phyloP scores from a whole-genome alignment of 2,329 filamentous ascomycete species.

The Aureobasidium musti region DNA sequence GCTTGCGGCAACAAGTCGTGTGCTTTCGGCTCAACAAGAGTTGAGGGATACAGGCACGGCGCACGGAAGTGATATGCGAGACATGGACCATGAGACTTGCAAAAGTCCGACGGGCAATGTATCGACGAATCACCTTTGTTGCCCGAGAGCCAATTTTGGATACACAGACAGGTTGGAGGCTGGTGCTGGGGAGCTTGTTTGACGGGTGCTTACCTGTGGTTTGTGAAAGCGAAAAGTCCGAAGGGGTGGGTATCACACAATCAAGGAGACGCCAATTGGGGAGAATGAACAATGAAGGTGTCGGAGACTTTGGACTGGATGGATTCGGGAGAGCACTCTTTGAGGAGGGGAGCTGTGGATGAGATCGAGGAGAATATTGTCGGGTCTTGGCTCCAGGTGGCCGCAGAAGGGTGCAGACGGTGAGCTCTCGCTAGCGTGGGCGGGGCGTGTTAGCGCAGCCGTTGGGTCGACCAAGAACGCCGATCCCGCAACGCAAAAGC shows the following conservation, averaged over 20 bases:
- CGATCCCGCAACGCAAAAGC: constrained; percentile 28
- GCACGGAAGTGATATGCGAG: constrained; percentile 26
- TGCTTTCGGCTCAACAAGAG: constrained; percentile 30
- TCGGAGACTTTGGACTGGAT: constrained; percentile 20
- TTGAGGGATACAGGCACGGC: constrained; percentile 24
- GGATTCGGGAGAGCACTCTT: constrained; percentile 23
- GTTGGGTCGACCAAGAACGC: constrained; percentile 24
- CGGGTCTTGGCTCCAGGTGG: constrained; percentile 26
- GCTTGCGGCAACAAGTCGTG: constrained; percentile 22
- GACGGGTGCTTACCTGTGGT: constrained; percentile 27
- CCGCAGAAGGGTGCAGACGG: constrained; percentile 24
- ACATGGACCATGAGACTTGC: constrained; percentile 19
- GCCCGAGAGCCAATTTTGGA: constrained; percentile 26
- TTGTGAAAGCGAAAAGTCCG: constrained; percentile 20
- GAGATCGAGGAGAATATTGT: constrained; percentile 29
- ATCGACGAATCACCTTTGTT: constrained; percentile 23
- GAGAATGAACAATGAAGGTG: constrained; percentile 12
- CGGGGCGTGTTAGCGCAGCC: constrained; percentile 27
- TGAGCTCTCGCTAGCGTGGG: constrained; percentile 27
- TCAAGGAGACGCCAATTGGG: constrained; percentile 25
- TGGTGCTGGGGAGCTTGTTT: constrained; percentile 13
- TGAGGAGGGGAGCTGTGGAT: constrained; percentile 26
- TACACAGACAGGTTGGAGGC: constrained; percentile 6
- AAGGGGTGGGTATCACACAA: constrained; percentile 28
- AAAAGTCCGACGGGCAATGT: constrained; percentile 27